These are phyloP conservation scores for Monosporozyma solicola DNA, from an alignment of 805 yeast genomes.

Conservation along the genomic window DNA sequence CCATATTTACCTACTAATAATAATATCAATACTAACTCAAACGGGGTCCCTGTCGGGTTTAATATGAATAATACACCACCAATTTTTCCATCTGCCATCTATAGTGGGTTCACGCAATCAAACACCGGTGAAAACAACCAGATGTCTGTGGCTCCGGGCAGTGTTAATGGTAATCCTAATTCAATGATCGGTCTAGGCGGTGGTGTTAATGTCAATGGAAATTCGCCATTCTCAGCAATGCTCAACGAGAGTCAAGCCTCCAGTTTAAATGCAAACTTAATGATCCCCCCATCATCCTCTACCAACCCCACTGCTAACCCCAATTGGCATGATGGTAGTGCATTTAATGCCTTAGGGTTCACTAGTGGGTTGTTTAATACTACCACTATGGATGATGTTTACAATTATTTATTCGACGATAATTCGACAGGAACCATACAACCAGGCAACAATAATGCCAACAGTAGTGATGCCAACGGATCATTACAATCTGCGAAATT, in stretches of 20 bases:
- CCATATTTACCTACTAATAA: slow-evolving; percentile 1
- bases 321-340: slow-evolving; percentile 14
- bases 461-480: not conserved
- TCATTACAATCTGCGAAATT: not conserved
- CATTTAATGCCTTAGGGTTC: slow-evolving; percentile 12
- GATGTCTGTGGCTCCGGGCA: not conserved
- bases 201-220: not conserved
- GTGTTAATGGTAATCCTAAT: not conserved
- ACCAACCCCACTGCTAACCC: not conserved
- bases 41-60: not conserved
- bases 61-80: not conserved
- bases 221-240: slow-evolving; percentile 1
- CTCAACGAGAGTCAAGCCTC: not conserved
- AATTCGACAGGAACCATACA: not conserved
- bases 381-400: slow-evolving; percentile 28
- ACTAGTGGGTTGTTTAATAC: slow-evolving; percentile 21
- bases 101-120: not conserved
- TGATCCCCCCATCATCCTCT: not conserved
- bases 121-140: not conserved
- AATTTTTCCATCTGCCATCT: slow-evolving; percentile 1
- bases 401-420: slow-evolving; percentile 23
- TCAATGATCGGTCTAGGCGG: not conserved
- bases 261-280: not conserved
- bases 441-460: not conserved
- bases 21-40: not conserved